These are phyloP conservation scores for Coix lacrymajobi DNA, from an alignment of 176 grass and related monocot species.

Conservation along the genomic window DNA sequence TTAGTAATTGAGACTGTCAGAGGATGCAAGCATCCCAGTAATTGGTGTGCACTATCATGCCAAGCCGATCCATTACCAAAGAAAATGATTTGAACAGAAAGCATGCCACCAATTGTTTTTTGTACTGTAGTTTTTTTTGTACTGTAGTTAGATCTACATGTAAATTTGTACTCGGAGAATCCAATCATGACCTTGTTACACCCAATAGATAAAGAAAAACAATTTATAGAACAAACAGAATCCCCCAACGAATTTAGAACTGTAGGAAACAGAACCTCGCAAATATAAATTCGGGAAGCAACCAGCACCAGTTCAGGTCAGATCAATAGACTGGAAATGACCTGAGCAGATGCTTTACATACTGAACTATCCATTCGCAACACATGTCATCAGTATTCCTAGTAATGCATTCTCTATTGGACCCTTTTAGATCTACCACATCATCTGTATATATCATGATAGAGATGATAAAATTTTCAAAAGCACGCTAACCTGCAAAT, in stretches of 20 bases:
- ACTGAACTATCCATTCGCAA: background rate
- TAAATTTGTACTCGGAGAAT: background rate
- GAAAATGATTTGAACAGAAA: no score
- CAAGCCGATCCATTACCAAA: no score
- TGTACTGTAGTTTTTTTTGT: no score
- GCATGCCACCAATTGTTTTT: no score
- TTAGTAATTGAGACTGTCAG: no score
- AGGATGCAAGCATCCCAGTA: no score
- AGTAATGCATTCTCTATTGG: background rate
- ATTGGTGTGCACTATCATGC: no score
- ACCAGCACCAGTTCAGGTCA: background rate
- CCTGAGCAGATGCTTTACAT: background rate
- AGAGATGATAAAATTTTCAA: background rate
- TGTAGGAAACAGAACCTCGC: background rate
- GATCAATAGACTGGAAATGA: background rate
- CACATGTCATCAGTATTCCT: background rate
- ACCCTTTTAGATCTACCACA: background rate
- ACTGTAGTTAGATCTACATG: background rate
- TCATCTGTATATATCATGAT: background rate
- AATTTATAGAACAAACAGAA: background rate
- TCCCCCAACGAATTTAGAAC: background rate
- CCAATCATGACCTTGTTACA: background rate
- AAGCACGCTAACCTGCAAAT: slow-evolving; percentile 66
- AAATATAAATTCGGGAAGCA: background rate
- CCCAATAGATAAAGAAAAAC: background rate